Percentiles rank a stretch among this genome's conserved stretches.
Evolutionary conservation across 2,329 filamentous ascomycete species (phyloP).

Genomic region (Paecilomyces formosus): DNA sequence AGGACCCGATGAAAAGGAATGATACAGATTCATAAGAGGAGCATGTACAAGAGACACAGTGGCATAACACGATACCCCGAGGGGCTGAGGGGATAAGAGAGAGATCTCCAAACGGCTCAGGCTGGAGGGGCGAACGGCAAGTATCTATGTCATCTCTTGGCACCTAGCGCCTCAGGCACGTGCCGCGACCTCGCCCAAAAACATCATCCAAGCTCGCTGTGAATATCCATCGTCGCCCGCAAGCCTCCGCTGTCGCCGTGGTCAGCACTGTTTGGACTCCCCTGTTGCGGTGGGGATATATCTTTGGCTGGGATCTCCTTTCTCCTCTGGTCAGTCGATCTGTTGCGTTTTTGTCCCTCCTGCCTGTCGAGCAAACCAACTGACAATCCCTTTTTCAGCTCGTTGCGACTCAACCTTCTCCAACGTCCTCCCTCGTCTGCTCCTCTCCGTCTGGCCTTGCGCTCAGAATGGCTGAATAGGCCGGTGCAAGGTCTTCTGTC

Average conservation of each 20-base stretch:
- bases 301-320: background rate
- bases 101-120: background rate
- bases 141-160: conserved; percentile 20
- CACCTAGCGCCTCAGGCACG: conserved; percentile 17
- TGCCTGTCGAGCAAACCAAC: conserved; percentile 2
- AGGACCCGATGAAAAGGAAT: conserved; percentile 15
- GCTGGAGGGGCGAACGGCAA: conserved; percentile 6
- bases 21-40: conserved; percentile 5
- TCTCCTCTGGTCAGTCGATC: background rate
- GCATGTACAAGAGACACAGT: conserved; percentile 1
- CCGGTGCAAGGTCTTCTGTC: conserved; percentile 12
- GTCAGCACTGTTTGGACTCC: background rate
- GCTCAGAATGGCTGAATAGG: conserved; percentile 30
- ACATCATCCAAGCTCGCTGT: conserved; percentile 14
- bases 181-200: conserved; percentile 14
- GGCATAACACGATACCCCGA: conserved; percentile 5
- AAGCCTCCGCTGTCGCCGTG: background rate
- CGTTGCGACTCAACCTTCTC: conserved; percentile 1
- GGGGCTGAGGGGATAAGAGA: conserved; percentile 9
- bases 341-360: conserved; percentile 2
- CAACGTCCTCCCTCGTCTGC: conserved; percentile 1
- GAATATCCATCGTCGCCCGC: conserved; percentile 1
- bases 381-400: conserved; percentile 1
- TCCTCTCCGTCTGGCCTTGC: conserved; percentile 8
- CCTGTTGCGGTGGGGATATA: background rate